Evolutionary conservation across 176 grass and related monocot species (phyloP).

Genomic region (Neostapfia colusana): DNA sequence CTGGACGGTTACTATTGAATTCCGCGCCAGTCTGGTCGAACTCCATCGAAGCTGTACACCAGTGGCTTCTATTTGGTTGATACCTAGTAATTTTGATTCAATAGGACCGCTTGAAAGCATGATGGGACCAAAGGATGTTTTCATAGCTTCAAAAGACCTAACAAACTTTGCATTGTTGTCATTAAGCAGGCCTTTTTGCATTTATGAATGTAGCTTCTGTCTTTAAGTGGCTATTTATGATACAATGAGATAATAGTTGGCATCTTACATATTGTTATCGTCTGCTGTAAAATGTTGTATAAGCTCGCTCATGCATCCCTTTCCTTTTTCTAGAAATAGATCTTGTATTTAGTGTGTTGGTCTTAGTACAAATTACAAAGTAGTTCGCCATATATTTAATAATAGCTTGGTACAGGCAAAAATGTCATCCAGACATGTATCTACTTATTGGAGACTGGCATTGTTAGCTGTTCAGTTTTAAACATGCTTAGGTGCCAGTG

Average conservation of each 20-base stretch:
- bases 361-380: not conserved
- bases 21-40: conserved; percentile 9
- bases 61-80: not conserved
- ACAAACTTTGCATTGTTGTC: not conserved
- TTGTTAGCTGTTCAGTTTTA: not conserved
- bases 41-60: not conserved
- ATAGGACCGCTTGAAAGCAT: too few relatives aligned
- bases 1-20: conserved; percentile 10
- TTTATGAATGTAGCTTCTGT: conserved; percentile 19
- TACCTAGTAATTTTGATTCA: not conserved
- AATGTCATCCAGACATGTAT: not conserved
- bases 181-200: not conserved
- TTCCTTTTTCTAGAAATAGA: not conserved
- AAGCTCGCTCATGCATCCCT: not conserved
- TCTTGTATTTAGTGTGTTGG: conserved; percentile 1
- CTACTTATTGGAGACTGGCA: not conserved
- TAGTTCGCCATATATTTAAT: not conserved
- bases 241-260: not conserved
- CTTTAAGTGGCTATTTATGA: not conserved
- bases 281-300: not conserved
- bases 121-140: too few relatives aligned
- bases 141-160: not conserved
- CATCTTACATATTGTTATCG: not conserved
- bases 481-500: not conserved
- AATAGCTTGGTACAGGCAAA: not conserved